Base-by-base conservation (phyloP, 345 rosid genomes). In the Luvunga scandens region DNA sequence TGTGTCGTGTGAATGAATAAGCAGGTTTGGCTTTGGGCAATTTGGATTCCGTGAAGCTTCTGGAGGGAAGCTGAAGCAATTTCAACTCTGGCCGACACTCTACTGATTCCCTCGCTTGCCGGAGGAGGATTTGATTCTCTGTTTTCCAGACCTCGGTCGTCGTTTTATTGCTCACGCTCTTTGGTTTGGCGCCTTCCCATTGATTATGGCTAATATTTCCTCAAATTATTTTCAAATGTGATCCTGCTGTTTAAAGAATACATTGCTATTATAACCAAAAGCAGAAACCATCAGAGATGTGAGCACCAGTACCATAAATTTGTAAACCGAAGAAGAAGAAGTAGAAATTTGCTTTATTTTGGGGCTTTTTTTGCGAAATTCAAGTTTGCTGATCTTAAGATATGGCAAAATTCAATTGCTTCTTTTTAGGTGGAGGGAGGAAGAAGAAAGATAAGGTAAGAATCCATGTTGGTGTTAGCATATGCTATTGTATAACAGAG, bases 11-110 rank as follows among this genome's bases (percentile, higher is more conserved):
- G 57, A 45, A 66, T 3, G 19, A 28, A 70, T 76, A 75, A 60
- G 83, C 85, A 87, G 88, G 82, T 61, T 31, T 78, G 66, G 28
- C 36, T 42, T 71, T 30, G 33, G 25, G 80, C 74, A 67, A 68
- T 53, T 53, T 18, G 70, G 82, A 70, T 61, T 65, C 3, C 10
- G 73, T 76, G 83, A 82, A 81, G 86, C 92, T 89, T 91, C 89
- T 68, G 78, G 86, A 75, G 79, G 84, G 90, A 85, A 88, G 93
- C 93, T 87, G 86, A 65, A 73, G 82, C 45, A 33, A 4, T 18
- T 73, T 78, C 80, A 89, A 88, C 90, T 91, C 97, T 95, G 97
- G 94, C 98, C 90, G 88, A 83, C 85, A n/a, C 78, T 78, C 66
- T 61, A 53, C 83, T 74, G 66, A 84, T 62, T 42, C 81, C 78